Base-by-base conservation (phyloP, 345 rosid genomes). In the Hypericum androsaemum region DNA sequence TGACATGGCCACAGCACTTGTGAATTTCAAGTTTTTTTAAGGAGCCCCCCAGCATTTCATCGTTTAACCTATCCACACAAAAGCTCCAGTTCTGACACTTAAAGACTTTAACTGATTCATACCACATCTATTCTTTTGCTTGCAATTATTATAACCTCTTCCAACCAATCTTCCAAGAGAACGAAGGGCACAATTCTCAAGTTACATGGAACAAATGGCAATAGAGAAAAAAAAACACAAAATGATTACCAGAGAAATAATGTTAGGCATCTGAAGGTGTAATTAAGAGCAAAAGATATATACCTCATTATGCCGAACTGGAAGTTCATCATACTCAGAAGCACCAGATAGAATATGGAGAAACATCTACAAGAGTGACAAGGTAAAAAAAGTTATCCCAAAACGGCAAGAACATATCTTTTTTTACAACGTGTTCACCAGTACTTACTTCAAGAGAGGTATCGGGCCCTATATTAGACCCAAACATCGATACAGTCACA, bases 301-400 rank as follows among this genome's bases (percentile, higher is more conserved):
- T 62, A 90, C 96, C 98, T 90, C 98, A 47, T 90, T 90, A 73
- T 90, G 96, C 65, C 98, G 86, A 58, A 90, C 98, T 62, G 98
- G 98, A 69, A 90, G 87, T 63, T 90, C 98, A 64, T 90, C 71
- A 69, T 75, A 90, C 66, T 90, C 98, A n/a, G 95, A 84, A 42
- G 83, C 92, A 56, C 87, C 98, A 28, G 98, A 80, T 42, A 87
- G 63, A 57, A 90, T 77, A 68, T 80, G 89, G 74, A 90, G 66
- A 71, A 87, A 87, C 16, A 78, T 81, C 98, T 90, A 69, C 54
- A 12, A 59, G 40, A 44, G 58, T 28, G 22, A 59, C 37, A 12
- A 16, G 37, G 35, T 45, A 53, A 45, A 73, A 50, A 49, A 41
- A 13, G 39, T 17, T 14, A 22, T 54, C 48, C 39, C 32, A 6